Evolutionary conservation across 495 filamentous ascomycete species (phyloP).

Genomic region (Poronia punctata): DNA sequence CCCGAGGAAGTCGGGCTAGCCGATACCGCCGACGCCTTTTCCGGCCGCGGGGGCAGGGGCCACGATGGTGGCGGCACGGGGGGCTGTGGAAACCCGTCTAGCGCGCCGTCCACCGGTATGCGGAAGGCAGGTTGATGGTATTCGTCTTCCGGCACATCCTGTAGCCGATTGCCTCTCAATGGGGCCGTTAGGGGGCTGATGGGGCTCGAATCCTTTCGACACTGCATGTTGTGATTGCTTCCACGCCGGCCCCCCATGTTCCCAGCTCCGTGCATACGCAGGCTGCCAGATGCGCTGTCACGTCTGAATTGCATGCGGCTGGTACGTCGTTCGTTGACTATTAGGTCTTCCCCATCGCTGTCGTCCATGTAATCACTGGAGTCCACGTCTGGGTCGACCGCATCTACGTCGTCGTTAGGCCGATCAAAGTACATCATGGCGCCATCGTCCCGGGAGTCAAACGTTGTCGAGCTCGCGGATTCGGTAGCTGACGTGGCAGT

Average conservation of each 20-base stretch:
- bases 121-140: constrained; percentile 6
- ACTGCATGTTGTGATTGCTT: constrained; percentile 1
- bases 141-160: constrained; percentile 6
- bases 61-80: constrained; percentile 9
- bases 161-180: constrained; percentile 3
- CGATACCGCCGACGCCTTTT: constrained; percentile 14
- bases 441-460: constrained; percentile 19
- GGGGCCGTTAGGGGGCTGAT: constrained; percentile 8
- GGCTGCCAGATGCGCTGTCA: constrained; percentile 4
- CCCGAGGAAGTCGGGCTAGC: constrained; percentile 33
- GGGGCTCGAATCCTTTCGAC: constrained; percentile 15
- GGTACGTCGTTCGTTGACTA: constrained; percentile 13
- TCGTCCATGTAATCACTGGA: constrained; percentile 33
- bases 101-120: constrained; percentile 8
- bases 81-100: constrained; percentile 12
- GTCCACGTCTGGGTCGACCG: constrained; percentile 31
- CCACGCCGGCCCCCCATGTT: constrained; percentile 1
- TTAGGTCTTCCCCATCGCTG: constrained; percentile 18
- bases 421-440: constrained; percentile 27
- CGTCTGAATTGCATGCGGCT: constrained; percentile 15
- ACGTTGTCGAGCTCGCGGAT: constrained; percentile 3
- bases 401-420: constrained; percentile 17
- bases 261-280: neutral
- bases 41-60: constrained; percentile 8
- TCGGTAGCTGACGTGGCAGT: constrained; percentile 4